Conservation (phyloP, 2,329 filamentous ascomycete genomes). For the Aureobasidium lini region DNA sequence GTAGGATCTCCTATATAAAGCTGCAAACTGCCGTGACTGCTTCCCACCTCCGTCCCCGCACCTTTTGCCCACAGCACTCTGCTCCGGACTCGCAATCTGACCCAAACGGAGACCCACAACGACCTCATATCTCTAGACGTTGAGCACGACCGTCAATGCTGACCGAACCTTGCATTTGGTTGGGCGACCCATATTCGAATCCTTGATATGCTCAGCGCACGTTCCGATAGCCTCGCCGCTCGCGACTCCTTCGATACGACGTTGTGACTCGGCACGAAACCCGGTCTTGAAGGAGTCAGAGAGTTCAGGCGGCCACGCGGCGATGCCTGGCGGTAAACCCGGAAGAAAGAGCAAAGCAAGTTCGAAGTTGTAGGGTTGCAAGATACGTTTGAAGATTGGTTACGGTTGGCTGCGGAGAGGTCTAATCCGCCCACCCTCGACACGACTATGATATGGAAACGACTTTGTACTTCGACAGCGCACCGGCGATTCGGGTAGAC, state of each 20-base stretch:
- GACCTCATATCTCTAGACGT: constrained; percentile 1
- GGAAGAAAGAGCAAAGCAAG: too few relatives aligned
- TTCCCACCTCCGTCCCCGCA: neutral
- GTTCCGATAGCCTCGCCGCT: neutral
- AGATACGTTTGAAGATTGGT: too few relatives aligned
- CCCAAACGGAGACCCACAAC: neutral
- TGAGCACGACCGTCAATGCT: neutral
- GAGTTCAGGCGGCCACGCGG: too few relatives aligned
- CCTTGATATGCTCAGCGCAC: neutral
- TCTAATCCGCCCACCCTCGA: too few relatives aligned
- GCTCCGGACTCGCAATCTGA: neutral
- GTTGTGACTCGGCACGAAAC: neutral
- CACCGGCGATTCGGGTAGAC: too few relatives aligned
- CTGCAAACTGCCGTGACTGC: neutral
- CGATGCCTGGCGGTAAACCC: too few relatives aligned
- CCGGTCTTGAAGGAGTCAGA: neutral
- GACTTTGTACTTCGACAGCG: too few relatives aligned
- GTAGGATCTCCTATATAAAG: neutral
- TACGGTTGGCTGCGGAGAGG: too few relatives aligned
- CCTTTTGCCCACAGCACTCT: neutral
- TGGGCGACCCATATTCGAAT: neutral
- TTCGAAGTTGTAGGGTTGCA: too few relatives aligned
- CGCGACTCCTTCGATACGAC: neutral
- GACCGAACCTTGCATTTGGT: neutral
- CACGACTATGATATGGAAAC: too few relatives aligned